phyloP scores from a whole-genome alignment of 2,329 filamentous ascomycete species.

The Fusarium sp. region DNA sequence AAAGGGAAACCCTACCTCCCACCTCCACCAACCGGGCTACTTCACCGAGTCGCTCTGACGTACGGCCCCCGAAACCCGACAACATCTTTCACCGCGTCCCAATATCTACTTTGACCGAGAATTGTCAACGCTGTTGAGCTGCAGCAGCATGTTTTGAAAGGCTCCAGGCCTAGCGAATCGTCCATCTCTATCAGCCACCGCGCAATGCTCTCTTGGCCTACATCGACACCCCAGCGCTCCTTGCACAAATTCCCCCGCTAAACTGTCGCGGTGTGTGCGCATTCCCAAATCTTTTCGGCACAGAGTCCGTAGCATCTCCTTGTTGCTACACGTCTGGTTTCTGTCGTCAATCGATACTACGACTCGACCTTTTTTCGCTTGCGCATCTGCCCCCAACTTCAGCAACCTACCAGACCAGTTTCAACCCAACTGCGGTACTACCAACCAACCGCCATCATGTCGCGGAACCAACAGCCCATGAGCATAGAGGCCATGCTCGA shows the following conservation, averaged over 20 bases:
- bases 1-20: conserved; percentile 9
- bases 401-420: not conserved
- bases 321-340: not conserved
- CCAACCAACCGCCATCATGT: conserved; percentile 45
- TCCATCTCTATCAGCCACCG: conserved; percentile 6
- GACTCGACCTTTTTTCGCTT: not conserved
- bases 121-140: not conserved
- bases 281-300: conserved; percentile 1
- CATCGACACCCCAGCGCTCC: conserved; percentile 17
- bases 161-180: conserved; percentile 11
- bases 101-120: not conserved
- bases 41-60: conserved; percentile 37
- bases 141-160: conserved; percentile 24
- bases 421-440: conserved; percentile 5
- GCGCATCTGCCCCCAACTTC: not conserved
- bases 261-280: conserved; percentile 21
- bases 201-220: conserved; percentile 33
- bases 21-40: conserved; percentile 18
- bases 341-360: not conserved
- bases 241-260: conserved; percentile 16
- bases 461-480: conserved; percentile 63
- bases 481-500: conserved; percentile 82
- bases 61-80: conserved; percentile 21
- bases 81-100: conserved; percentile 11
- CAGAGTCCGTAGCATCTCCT: conserved; percentile 4